Evolutionary conservation across 1,139 yeast genomes (phyloP).

Genomic region (Zhuliangozyma blackwelliae): DNA sequence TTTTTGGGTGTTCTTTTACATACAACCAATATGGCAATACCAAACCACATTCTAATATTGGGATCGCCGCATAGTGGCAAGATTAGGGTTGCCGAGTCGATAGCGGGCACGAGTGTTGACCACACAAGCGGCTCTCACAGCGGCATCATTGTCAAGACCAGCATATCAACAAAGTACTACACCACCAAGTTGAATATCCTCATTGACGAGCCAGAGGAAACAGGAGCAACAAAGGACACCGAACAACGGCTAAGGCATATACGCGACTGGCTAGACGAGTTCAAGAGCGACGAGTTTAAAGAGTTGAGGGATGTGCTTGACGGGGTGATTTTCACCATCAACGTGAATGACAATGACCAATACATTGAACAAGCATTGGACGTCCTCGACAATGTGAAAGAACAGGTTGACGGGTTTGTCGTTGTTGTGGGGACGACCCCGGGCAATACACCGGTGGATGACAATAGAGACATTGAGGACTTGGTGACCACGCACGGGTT

Average conservation of each 20-base stretch:
- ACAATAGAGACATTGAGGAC: constrained; percentile 27
- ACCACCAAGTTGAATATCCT: constrained; percentile 25
- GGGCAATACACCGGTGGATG: constrained; percentile 1
- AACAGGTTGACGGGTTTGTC: constrained; percentile 18
- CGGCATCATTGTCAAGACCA: constrained; percentile 30
- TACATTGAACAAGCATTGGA: constrained; percentile 16
- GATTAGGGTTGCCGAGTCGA: constrained; percentile 21
- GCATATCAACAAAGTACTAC: constrained; percentile 32
- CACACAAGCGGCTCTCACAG: constrained; percentile 24
- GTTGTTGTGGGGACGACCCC: constrained; percentile 21
- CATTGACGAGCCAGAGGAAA: constrained; percentile 38
- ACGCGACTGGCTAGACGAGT: constrained; percentile 28
- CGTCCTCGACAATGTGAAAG: constrained; percentile 14
- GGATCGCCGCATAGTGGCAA: constrained; percentile 41
- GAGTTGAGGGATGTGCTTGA: constrained; percentile 38
- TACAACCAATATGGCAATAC: constrained; percentile 14
- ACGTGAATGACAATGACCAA: constrained; percentile 16
- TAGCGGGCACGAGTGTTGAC: constrained; percentile 11
- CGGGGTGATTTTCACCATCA: constrained; percentile 35
- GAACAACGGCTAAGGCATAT: constrained; percentile 14
- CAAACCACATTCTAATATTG: constrained; percentile 34
- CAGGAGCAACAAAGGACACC: constrained; percentile 4
- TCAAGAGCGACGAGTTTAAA: constrained; percentile 23
- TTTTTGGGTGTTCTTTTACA: too few species aligned
- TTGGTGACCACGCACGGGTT: constrained; percentile 23